A percentile compares a stretch with the other conserved stretches of the same genome.
phyloP scores from a whole-genome alignment of 2,329 filamentous ascomycete species.

The Fusarium sp. region DNA sequence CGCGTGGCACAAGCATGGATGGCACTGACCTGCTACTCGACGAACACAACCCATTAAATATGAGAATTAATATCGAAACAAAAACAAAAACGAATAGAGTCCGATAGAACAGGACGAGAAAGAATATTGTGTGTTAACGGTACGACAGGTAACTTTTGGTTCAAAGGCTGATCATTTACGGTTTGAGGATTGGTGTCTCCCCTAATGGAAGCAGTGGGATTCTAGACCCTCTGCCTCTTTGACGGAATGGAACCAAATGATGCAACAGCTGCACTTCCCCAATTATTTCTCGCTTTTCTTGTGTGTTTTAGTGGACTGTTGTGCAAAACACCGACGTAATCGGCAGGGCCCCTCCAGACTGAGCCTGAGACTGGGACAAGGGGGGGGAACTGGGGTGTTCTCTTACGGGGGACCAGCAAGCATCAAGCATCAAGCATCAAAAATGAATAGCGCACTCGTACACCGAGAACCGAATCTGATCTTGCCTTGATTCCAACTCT shows the following conservation, averaged over 20 bases:
- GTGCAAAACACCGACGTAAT: conserved; percentile 44
- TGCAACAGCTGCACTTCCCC: conserved; percentile 42
- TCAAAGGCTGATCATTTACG: conserved; percentile 33
- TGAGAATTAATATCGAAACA: not conserved
- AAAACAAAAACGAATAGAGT: too few relatives aligned
- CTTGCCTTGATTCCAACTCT: not conserved
- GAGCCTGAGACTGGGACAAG: conserved; percentile 17
- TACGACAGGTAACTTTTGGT: conserved; percentile 2
- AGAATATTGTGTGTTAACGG: not conserved
- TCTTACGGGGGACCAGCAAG: too few relatives aligned
- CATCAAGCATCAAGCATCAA: too few relatives aligned
- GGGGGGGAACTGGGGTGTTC: not conserved
- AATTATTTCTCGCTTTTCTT: conserved; percentile 29
- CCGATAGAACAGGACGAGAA: not conserved
- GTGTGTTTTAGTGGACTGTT: conserved; percentile 31
- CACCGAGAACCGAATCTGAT: not conserved
- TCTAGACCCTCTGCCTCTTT: conserved; percentile 32
- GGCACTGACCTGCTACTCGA: conserved; percentile 39
- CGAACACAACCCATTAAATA: not conserved
- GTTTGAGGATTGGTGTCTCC: conserved; percentile 30
- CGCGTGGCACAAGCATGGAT: conserved; percentile 44
- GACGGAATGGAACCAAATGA: conserved; percentile 43
- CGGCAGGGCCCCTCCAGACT: conserved; percentile 33
- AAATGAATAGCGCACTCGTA: not conserved
- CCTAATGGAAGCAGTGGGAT: conserved; percentile 43